Base-by-base conservation (phyloP, 2,329 filamentous ascomycete species). In the Penicillium sp. region DNA sequence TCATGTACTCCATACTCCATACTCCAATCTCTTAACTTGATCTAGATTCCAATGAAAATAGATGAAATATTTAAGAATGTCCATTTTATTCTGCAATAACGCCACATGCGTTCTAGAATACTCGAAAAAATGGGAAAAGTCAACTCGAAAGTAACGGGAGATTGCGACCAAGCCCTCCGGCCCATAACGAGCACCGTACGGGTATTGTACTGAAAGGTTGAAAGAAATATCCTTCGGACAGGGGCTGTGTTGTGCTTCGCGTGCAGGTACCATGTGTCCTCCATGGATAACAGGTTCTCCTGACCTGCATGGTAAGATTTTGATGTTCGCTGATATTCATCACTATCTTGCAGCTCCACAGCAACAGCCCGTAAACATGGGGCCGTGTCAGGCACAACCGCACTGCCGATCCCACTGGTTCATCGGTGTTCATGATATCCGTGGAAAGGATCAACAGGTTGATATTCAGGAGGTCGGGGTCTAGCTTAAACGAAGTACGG, bases 391-490 rank as follows among this genome's bases (percentile, higher is more conserved):
- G 43, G 51, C 39, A 18, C 39, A 51, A 46, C 40, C 46, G 32
- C 39, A 16, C 27, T 40, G 61, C 45, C 56, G 52, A 62, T 63
- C 61, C 51, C 54, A 53, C 48, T 30, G 36, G 60, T 63, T 63
- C 59, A 41, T 56, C 50, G 46, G 47, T 27, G 14, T 16, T 40
- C n/a, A 4, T 29, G 36, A 26, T 34, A 10, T 42, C 36, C 16
- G 7, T 27, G 9, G 47, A 14, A 42, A 34, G 16, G 59, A 58
- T 58, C 55, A 59, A 51, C 61, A 16, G 7, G 42, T 42, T 63
- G 60, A 63, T 53, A 53, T 45, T 61, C 61, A 64, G 58, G 58
- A 56, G 91, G 74, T 69, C 86, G 78, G 29, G n/a, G n/a, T n/a
- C 5, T 36, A 4, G 7, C 11, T 29, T 30, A 23, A n/a, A 35